Percentiles rank a stretch among this genome's conserved stretches.
Evolutionary conservation across 257 asterid species (phyloP).

Genomic region (Verbascum thapsus): DNA sequence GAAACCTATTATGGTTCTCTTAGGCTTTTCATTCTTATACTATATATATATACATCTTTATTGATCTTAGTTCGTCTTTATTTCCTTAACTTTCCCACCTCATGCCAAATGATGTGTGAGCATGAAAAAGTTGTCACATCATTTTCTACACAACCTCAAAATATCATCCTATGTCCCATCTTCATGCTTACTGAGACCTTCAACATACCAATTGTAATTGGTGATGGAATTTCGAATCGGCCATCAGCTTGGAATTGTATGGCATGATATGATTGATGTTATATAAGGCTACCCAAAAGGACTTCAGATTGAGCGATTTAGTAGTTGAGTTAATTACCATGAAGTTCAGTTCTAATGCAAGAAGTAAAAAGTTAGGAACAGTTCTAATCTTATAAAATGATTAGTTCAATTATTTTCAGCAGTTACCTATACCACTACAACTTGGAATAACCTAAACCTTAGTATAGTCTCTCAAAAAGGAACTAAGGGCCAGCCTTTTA

Average conservation of each 20-base stretch:
- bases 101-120: too few species aligned
- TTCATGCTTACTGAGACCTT: neutral
- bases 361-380: neutral
- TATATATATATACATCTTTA: too few species aligned
- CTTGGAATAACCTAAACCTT: conserved; percentile 10
- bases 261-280: neutral
- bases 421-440: conserved; percentile 11
- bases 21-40: too few species aligned
- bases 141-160: conserved; percentile 7
- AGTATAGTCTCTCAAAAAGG: neutral
- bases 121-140: too few species aligned
- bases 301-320: neutral
- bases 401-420: conserved; percentile 8
- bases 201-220: neutral
- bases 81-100: conserved; percentile 4
- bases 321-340: conserved; percentile 1
- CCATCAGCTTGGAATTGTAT: neutral
- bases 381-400: neutral
- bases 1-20: neutral
- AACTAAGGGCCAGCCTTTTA: neutral
- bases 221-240: neutral
- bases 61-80: too few species aligned
- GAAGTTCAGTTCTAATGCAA: conserved; percentile 7
- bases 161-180: neutral
- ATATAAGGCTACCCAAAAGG: conserved; percentile 8